Evolutionary conservation across 805 yeast species (phyloP), one percentile per base, ranked within the genome.

Genomic region (Ogataea salicorniae): DNA sequence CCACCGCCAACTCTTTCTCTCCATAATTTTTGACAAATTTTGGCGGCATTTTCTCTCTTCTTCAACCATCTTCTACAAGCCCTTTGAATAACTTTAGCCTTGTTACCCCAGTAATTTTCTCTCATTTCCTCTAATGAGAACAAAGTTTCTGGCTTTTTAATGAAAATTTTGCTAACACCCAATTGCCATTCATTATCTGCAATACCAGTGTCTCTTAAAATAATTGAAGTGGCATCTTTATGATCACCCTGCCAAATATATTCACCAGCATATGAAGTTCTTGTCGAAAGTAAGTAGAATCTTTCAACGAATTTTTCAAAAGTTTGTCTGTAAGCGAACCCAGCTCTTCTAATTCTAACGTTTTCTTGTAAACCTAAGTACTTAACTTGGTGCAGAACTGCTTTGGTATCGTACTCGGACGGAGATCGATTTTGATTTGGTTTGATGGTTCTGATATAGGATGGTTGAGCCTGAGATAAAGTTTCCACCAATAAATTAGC

Each of bases 41-140:
- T 80, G 1, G 97, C 97, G 22, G 95, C 90, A 59, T 88, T 96
- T 47, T 83, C 85, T 70, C 91, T 83, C 61, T 87, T 77, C 66
- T 81, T 83, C 52, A 83, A 71, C 62, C 84, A 87, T 58, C 87
- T 75, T 72, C 99, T 79, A 87, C 97, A 90, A 4, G 99, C 98
- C 55, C 97, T 80, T 73, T 94, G 99, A 57, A 94, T 92, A 59
- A 95, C 81, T 4, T 96, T 91, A 5, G 99, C 99, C 95, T 94
- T 94, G 58, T 87, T 88, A 61, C 89, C 92, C 98, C 99, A 94
- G 64, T 90, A 94, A 71, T 83, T 86, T 60, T 94, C 99, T 66
- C 98, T 80, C 92, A 92, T 82, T 58, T 88, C 92, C 69, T 94
- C 99, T 48, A 94, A 72, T 0, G 97, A 96, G 65, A 94, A 94